phyloP scores from a whole-genome alignment of 345 rosid species.

The Ailanthus altissimus region DNA sequence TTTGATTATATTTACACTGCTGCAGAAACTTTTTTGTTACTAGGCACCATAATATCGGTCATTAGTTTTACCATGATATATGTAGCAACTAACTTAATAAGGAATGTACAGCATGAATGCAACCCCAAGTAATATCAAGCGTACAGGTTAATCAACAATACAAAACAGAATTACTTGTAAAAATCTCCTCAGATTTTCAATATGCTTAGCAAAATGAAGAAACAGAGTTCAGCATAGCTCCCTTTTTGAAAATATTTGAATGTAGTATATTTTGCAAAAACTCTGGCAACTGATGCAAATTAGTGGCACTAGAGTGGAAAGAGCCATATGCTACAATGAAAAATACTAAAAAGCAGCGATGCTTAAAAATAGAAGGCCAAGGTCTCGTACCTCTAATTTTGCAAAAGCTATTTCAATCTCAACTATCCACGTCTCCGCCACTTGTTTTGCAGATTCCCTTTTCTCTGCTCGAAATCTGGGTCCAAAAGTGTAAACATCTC shows the following conservation, averaged over 20 bases:
- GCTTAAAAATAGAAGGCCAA: background rate
- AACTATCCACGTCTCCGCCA: conserved; percentile 82
- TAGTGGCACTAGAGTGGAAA: background rate
- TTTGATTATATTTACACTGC: background rate
- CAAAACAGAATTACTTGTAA: background rate
- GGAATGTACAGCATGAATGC: background rate
- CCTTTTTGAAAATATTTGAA: background rate
- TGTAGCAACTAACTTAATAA: background rate
- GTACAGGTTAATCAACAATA: background rate
- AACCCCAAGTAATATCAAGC: background rate
- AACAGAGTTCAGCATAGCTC: background rate
- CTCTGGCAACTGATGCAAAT: background rate
- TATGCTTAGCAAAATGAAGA: background rate
- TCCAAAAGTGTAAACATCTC: conserved; percentile 86
- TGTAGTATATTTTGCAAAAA: background rate
- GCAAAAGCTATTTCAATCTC: conserved; percentile 86
- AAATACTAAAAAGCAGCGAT: background rate
- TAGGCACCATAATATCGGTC: background rate
- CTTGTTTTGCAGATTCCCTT: conserved; percentile 45
- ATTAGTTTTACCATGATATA: background rate
- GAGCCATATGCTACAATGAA: background rate
- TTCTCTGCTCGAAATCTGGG: conserved; percentile 74
- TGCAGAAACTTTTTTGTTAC: background rate
- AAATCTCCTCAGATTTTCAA: background rate
- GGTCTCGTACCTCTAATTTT: conserved; percentile 60